Percentiles rank a stretch among this genome's conserved stretches.
These are phyloP conservation scores for Solanum megistacrolobum DNA, from an alignment of 257 asterid species.

Conservation along the genomic window DNA sequence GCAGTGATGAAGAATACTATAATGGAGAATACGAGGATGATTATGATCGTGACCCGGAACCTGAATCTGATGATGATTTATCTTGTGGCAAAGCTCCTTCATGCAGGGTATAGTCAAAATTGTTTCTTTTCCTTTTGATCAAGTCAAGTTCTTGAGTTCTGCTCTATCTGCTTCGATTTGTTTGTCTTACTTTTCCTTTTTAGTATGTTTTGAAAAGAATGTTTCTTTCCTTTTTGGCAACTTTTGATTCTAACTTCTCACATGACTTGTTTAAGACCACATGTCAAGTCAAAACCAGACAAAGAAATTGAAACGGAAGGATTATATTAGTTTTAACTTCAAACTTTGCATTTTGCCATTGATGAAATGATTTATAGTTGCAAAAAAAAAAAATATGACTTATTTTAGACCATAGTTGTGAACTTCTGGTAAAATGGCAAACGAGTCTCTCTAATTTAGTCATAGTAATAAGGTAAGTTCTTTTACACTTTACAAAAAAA, in stretches of 20 bases:
- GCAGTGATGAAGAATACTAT: conserved; percentile 26
- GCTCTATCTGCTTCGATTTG: background rate
- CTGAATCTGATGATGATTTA: conserved; percentile 2
- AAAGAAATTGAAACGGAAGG: background rate
- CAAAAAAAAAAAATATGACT: background rate
- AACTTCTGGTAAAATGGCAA: background rate
- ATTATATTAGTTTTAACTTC: background rate
- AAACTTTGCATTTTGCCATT: background rate
- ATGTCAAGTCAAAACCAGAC: background rate
- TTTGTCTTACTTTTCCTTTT: background rate
- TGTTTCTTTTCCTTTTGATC: background rate
- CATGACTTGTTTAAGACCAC: too few species aligned
- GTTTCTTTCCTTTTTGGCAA: background rate
- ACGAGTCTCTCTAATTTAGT: background rate
- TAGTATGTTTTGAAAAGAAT: background rate
- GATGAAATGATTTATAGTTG: background rate
- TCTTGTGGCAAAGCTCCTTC: conserved; percentile 8
- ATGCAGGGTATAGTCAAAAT: conserved; percentile 25
- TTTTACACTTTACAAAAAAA: background rate
- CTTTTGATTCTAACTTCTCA: background rate
- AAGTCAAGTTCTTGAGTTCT: background rate
- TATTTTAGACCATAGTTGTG: background rate
- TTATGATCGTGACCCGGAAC: conserved; percentile 8
- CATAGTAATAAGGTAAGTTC: background rate
- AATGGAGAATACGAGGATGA: background rate